Percentiles rank a stretch among this genome's conserved stretches.
Evolutionary conservation across 352 stramenopile genomes (phyloP).

Genomic region (Phytophthora uliginosa): DNA sequence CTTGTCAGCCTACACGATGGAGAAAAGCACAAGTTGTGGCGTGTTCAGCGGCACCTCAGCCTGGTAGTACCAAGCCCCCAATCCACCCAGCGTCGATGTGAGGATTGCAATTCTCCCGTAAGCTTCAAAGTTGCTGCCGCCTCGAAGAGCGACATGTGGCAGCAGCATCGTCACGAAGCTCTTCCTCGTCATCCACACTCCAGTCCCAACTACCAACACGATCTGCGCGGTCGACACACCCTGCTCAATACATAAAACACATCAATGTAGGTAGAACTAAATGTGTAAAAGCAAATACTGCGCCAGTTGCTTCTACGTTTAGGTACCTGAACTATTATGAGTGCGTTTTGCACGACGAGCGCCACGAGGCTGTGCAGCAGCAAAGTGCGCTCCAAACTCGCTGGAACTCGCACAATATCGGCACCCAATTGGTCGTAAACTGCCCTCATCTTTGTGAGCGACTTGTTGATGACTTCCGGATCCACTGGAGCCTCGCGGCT

Average conservation of each 20-base stretch:
- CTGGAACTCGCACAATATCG: constrained; percentile 23
- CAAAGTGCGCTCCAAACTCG: constrained; percentile 40
- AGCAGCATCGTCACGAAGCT: constrained; percentile 31
- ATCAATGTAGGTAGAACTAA: not conserved
- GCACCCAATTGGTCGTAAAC: constrained; percentile 28
- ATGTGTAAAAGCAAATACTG: not conserved
- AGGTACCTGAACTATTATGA: constrained; percentile 58
- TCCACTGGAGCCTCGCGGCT: constrained; percentile 15
- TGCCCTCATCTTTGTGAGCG: constrained; percentile 7
- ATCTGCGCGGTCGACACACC: constrained; percentile 40
- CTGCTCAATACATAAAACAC: constrained; percentile 19
- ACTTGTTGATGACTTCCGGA: constrained; percentile 14
- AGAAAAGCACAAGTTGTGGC: constrained; percentile 25
- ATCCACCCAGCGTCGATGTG: not conserved
- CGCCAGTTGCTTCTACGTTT: not conserved
- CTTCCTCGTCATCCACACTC: constrained; percentile 53
- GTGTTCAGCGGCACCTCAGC: constrained; percentile 5
- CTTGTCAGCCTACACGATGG: constrained; percentile 26
- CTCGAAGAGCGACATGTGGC: constrained; percentile 14
- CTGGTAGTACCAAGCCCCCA: constrained; percentile 16
- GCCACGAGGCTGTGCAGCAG: constrained; percentile 50
- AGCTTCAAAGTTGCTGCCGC: constrained; percentile 5
- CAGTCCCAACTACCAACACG: constrained; percentile 32
- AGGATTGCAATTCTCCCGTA: constrained; percentile 15
- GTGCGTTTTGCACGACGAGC: constrained; percentile 45